Evolutionary conservation across 192 early-diverging fungal species (phyloP).

Genomic region (Entophlyctis luteolus): DNA sequence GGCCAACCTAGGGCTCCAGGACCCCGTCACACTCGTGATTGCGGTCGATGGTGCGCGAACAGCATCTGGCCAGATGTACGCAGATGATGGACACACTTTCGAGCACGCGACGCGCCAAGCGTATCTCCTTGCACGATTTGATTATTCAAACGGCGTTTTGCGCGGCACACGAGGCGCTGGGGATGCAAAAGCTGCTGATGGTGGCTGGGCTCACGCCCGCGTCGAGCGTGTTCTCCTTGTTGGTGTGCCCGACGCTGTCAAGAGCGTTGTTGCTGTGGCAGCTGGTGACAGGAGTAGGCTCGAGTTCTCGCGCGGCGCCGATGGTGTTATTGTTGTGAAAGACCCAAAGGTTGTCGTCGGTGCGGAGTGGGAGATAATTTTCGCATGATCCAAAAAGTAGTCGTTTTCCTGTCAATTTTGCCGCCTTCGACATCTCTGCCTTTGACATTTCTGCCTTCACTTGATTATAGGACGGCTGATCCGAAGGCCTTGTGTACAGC

Average conservation of each 20-base stretch:
- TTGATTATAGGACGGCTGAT: no score
- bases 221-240: conserved; percentile 57
- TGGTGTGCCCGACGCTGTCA: conserved; percentile 36
- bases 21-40: conserved; percentile 89
- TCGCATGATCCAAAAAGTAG: no score
- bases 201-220: conserved; percentile 27
- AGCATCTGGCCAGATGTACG: conserved; percentile 76
- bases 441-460: no score
- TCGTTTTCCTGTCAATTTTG: no score
- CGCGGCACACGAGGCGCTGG: background rate
- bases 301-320: conserved; percentile 19
- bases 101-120: conserved; percentile 58
- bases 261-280: conserved; percentile 13
- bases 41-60: conserved; percentile 64
- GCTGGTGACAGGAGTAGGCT: conserved; percentile 15
- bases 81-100: conserved; percentile 88
- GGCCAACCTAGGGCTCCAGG: conserved; percentile 71
- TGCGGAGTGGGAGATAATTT: conserved; percentile 29
- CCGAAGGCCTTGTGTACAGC: no score
- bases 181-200: background rate
- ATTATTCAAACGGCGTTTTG: conserved; percentile 40
- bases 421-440: no score
- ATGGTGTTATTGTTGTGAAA: conserved; percentile 32
- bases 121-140: conserved; percentile 61
- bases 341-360: conserved; percentile 41